Evolutionary conservation across 257 asterid species (phyloP), one percentile per base, ranked within the genome.

Genomic region (Petrea volubilis): DNA sequence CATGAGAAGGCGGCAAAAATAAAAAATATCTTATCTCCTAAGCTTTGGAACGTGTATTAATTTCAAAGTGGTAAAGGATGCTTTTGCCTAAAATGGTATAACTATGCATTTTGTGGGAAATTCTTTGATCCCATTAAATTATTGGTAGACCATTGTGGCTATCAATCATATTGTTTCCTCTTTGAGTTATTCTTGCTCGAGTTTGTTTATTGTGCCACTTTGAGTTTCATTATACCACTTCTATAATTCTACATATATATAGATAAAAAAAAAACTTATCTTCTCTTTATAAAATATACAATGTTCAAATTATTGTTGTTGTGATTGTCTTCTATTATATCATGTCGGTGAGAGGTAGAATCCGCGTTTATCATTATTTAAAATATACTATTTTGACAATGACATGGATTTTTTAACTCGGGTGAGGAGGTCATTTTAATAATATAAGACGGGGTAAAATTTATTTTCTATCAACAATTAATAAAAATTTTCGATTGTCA

Each of bases 31-130:
- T 82, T 85, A 81, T 79, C 83, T 68, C 68, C 38, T 47, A 71
- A 61, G 68, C 74, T 58, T 72, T 51, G 78, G 77, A 79, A 79
- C 72, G 80, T 75, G 86, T 79, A 77, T 51, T 75, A 68, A 60
- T 75, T 69, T 53, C 64, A 82, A 72, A 64, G 68, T 66, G 36
- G 49, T 72, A 58, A n/a, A 51, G 52, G 50, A 65, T 65, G 73
- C 78, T 69, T 76, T 63, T 71, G 51, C 85, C 71, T 21, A 1
- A 80, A 80, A 51, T 80, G 74, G 81, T 56, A 76, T 29, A 78
- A 31, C 40, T 20, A 71, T 51, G 53, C 80, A 67, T 68, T 50
- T 73, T 61, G 47, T 60, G 74, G 64, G 41, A 74, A 77, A 72
- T 71, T 67, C 76, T 50, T 80, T 65, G 74, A 73, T 74, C 43